phyloP scores from a whole-genome alignment of 2,329 filamentous ascomycete species.

The Moelleriella libera region DNA sequence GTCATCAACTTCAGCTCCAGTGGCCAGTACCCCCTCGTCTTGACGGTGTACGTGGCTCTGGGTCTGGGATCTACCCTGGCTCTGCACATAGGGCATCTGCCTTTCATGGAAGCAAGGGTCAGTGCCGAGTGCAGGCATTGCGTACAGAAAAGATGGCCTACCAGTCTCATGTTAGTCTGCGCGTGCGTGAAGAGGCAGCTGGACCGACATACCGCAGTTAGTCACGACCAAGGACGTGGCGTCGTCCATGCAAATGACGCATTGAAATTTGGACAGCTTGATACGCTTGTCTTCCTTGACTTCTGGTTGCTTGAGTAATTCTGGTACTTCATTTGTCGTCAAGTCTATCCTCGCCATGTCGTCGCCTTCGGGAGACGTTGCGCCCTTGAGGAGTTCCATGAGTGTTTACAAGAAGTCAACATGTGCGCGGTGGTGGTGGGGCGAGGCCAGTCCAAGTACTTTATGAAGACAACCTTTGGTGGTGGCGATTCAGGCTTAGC shows the following conservation, averaged over 20 bases:
- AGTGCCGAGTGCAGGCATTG: conserved; percentile 48
- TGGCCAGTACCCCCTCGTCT: conserved; percentile 39
- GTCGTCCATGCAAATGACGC: conserved; percentile 55
- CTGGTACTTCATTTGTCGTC: conserved; percentile 26
- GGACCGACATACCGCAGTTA: conserved; percentile 43
- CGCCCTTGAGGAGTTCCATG: neutral
- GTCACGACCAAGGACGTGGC: conserved; percentile 44
- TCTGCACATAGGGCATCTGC: conserved; percentile 50
- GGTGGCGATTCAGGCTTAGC: too few species aligned
- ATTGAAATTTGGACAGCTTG: conserved; percentile 45
- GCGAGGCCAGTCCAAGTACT: too few species aligned
- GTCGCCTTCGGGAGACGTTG: conserved; percentile 6
- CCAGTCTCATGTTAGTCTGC: neutral
- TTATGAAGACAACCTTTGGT: too few species aligned
- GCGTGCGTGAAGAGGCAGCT: neutral
- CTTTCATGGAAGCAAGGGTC: conserved; percentile 38
- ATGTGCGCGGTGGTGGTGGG: too few species aligned
- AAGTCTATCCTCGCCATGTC: conserved; percentile 19
- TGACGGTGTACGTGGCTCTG: conserved; percentile 23
- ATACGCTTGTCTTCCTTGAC: conserved; percentile 25
- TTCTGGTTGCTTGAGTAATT: conserved; percentile 24
- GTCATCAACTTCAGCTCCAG: conserved; percentile 51
- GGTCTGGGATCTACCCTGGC: conserved; percentile 38
- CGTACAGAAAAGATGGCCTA: conserved; percentile 49
- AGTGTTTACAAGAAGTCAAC: neutral